Evolutionary conservation across 2,329 filamentous ascomycete species (phyloP), one percentile per base, ranked within the genome.

Genomic region (Colletotrichum neosansevieriae): DNA sequence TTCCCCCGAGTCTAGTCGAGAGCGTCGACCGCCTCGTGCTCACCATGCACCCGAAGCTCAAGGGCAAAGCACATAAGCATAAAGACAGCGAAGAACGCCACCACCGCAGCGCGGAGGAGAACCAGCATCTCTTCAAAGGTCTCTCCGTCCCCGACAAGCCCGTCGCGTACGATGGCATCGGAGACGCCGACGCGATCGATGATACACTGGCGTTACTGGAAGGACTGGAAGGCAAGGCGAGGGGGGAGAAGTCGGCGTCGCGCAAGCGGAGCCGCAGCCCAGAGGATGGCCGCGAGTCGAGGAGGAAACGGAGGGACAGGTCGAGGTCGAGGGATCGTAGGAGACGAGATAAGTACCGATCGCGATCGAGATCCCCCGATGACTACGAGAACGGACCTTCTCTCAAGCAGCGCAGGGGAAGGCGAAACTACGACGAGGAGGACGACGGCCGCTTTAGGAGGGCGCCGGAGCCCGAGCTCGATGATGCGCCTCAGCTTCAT

Each of bases 171-270:
- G 76, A 80, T 32, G 75, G 74, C 5, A 72, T 75, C 59, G 74
- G 74, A 9, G 76, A 78, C 51, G 83, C 82, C 67, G 92, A 93
- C 76, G 92, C 89, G 19, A 91, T 98, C 75, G 96, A 98, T 75
- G 94, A 99, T 79, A 97, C 96, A 0, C 89, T 99, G 74, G 94
- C 94, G 0, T 86, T 97, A 74, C 80, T 99, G n/a, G 96, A 98
- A 78, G 92, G 90, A 0, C 81, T 98, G 44, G 94, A 94, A 70
- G 87, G 88, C 7, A 94, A 92, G 74, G 82, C 84, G 13, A 54
- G 63, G 54, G 38, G 83, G 69, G 84, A 83, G 66, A 83, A 81
- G 73, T 75, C 77, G 1, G 76, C 82, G 13, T 77, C 82, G 59
- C 81, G 85, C 67, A 90, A 89, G 76, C 84, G 89, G 64, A 91